Base-by-base conservation (phyloP, 345 rosid species). In the Erysimum cheiranthoides region DNA sequence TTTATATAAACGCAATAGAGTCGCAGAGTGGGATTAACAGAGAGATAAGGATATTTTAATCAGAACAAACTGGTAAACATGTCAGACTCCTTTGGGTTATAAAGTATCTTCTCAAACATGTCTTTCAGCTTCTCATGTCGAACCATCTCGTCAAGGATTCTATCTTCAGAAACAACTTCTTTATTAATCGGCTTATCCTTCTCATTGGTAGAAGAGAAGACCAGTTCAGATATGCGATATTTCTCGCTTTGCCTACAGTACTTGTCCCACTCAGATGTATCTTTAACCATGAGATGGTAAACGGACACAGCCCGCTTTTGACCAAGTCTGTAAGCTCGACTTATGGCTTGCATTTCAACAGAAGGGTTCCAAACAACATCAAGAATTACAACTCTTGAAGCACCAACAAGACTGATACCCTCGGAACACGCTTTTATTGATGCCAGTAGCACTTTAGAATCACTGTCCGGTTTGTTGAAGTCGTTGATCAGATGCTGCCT, bases 291-390 rank as follows among this genome's bases (percentile, higher is more conserved):
- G 28, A 94, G 88, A 75, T 87, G 95, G 73, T 92, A 94, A 5
- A 82, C 65, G 71, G 86, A 73, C 3, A 94, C 98, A 32, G 85
- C 70, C 10, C 77, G 82, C 68, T 81, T 78, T 79, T 94, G 96
- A 0, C 98, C 97, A 14, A 86, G 82, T 66, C 97, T 82, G 72
- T 82, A 89, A 9, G 92, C 96, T 1, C 93, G 85, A 40, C 93
- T 80, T 61, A 92, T 87, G n/a, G 97, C 97, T 83, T 94, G 97
- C 47, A 85, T 85, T 70, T 84, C 96, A 4, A 92, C 93, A 1
- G 94, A 78, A 2, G 97, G 98, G 73, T 94, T 94, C 97, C 96
- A 92, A 16, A 84, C 86, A 5, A 90, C 93, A 52, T 92, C 97
- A 5, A 94, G 88, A 53, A 90, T 73, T 30, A 94, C 78, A n/a